Evolutionary conservation across 169 alveolate species (phyloP), one percentile per base, ranked within the genome.

Genomic region (Cryptosporidium sp.): DNA sequence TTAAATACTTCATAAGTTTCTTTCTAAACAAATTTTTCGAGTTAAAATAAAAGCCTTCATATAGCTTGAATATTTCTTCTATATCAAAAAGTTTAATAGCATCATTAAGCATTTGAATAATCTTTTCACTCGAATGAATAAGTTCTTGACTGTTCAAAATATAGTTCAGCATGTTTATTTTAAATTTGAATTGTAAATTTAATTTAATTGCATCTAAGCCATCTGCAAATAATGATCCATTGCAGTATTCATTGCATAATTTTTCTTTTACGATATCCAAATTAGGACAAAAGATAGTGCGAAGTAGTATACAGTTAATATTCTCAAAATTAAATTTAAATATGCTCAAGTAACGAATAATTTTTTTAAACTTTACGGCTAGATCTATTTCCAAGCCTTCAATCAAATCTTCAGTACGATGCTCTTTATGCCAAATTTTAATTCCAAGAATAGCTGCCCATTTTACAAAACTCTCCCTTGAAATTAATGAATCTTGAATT

Each of bases 171-270:
- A 70, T 14, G 39, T 70, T 45, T 35, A 71, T 23, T 56, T 51
- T 52, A 39, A 29, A 71, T 51, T 71, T 45, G 33, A 71, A 71
- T 29, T 71, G 85, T 45, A 52, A 3, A 2, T 23, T 51, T 71
- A 71, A 23, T 14, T 51, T 71, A 10, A 65, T 14, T 14, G 33
- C 16, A 14, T 16, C 8, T 29, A 65, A 65, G 7, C 0, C 67
- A n/a, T 56, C 67, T n/a, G 12, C 29, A 10, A 56, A 56, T 48
- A 6, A 56, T 48, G 56, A 14, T 48, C 21, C 56, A 48, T n/a
- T 14, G 23, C 21, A 48, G 2, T 14, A 3, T 21, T 56, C 37
- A 10, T 2, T 10, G 29, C 18, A n/a, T 6, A n/a, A 5, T 56
- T 56, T n/a, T 16, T 56, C 35, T 23, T 56, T n/a, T 23, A 10